These are phyloP conservation scores for Claviceps sp. DNA, from an alignment of 2,329 filamentous ascomycete genomes.

Conservation along the genomic window DNA sequence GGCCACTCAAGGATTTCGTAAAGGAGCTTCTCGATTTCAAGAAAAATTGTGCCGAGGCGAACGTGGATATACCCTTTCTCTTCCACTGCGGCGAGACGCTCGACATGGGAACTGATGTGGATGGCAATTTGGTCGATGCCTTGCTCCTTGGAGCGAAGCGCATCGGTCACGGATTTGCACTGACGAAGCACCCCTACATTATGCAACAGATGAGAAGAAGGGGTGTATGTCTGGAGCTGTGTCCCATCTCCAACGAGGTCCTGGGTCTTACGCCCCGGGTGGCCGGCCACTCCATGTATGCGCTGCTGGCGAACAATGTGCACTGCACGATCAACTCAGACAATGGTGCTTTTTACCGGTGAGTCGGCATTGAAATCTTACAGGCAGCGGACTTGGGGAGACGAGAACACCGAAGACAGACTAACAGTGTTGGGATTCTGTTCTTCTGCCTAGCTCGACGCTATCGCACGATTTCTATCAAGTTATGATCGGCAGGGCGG, in stretches of 20 bases:
- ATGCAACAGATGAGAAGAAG: slow-evolving; percentile 49
- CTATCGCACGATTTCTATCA: slow-evolving; percentile 70
- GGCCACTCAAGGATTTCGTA: slow-evolving; percentile 43
- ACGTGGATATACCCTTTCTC: slow-evolving; percentile 53
- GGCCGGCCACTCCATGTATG: slow-evolving; percentile 53
- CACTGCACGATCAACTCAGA: slow-evolving; percentile 65
- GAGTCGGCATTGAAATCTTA: slow-evolving; percentile 9
- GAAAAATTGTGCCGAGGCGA: slow-evolving; percentile 30
- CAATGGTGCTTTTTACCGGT: slow-evolving; percentile 62
- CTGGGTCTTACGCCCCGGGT: slow-evolving; percentile 54
- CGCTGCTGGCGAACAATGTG: slow-evolving; percentile 56
- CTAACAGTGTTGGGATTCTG: background rate
- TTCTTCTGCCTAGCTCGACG: slow-evolving; percentile 37
- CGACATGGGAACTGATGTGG: slow-evolving; percentile 47
- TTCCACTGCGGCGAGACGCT: slow-evolving; percentile 69
- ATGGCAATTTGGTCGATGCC: slow-evolving; percentile 58
- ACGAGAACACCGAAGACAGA: background rate
- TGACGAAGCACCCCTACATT: slow-evolving; percentile 53
- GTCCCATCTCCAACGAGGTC: slow-evolving; percentile 66
- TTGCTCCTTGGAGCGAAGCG: slow-evolving; percentile 52
- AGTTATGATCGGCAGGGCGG: slow-evolving; percentile 52
- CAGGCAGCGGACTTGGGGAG: too few relatives aligned
- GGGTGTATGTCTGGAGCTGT: slow-evolving; percentile 61
- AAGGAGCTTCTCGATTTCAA: slow-evolving; percentile 43
- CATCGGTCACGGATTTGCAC: slow-evolving; percentile 61